phyloP scores from a whole-genome alignment of 495 filamentous ascomycete species.

The Clavariopsis aquatica region DNA sequence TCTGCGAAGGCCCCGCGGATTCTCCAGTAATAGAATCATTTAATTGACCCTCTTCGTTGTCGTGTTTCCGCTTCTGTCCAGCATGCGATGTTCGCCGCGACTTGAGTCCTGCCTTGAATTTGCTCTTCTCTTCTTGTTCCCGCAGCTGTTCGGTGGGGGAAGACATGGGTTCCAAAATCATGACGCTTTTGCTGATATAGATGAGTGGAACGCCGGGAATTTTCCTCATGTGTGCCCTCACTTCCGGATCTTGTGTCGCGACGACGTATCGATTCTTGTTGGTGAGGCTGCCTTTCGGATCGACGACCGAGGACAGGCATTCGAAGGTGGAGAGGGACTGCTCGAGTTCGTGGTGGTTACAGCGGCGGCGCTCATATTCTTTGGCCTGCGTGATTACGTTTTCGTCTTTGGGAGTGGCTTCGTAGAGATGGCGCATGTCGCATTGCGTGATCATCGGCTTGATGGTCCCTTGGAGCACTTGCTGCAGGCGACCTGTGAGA shows the following conservation, averaged over 20 bases:
- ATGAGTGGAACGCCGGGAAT: slow-evolving; percentile 78
- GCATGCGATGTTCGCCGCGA: slow-evolving; percentile 39
- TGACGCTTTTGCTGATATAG: slow-evolving; percentile 77
- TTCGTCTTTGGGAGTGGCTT: slow-evolving; percentile 57
- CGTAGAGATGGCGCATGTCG: slow-evolving; percentile 70
- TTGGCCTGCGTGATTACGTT: slow-evolving; percentile 68
- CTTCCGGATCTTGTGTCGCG: slow-evolving; percentile 67
- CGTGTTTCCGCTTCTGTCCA: slow-evolving; percentile 51
- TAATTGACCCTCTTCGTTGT: slow-evolving; percentile 50
- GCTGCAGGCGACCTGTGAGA: slow-evolving; percentile 66
- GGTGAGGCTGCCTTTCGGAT: slow-evolving; percentile 64
- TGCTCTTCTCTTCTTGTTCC: slow-evolving; percentile 68
- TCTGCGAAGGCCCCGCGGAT: slow-evolving; percentile 28
- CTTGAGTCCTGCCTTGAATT: slow-evolving; percentile 73
- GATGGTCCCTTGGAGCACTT: slow-evolving; percentile 74
- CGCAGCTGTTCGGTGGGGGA: slow-evolving; percentile 59
- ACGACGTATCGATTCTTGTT: slow-evolving; percentile 94
- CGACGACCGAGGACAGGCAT: slow-evolving; percentile 77
- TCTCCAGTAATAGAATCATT: slow-evolving; percentile 38
- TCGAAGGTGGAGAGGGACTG: slow-evolving; percentile 72
- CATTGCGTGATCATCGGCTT: slow-evolving; percentile 62
- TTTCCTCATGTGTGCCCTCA: slow-evolving; percentile 56
- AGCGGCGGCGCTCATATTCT: slow-evolving; percentile 78
- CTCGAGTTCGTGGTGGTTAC: slow-evolving; percentile 81
- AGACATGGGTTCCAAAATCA: slow-evolving; percentile 90